These are phyloP conservation scores for Gossypium trilobum DNA, from an alignment of 441 rosid genomes.

Conservation along the genomic window DNA sequence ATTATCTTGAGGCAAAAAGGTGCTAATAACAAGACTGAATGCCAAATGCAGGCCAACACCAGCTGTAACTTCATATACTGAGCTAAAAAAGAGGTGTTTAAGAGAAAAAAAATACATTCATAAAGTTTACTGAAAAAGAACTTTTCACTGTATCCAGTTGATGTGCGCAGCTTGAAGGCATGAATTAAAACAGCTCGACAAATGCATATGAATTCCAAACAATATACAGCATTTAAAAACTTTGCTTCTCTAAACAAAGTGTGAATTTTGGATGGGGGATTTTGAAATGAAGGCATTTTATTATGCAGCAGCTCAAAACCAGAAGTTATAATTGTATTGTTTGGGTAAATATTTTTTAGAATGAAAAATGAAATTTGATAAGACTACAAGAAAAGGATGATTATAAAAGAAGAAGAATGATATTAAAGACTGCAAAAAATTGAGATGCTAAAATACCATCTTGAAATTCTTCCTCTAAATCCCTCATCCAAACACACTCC, in stretches of 20 bases:
- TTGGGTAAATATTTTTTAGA: neutral
- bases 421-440: neutral
- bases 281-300: constrained; percentile 1
- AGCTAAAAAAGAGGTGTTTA: neutral
- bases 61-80: neutral
- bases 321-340: neutral
- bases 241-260: neutral
- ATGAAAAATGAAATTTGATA: neutral
- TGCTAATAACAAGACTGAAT: neutral
- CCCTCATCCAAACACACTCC: neutral
- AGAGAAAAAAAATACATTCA: neutral
- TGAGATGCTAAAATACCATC: neutral
- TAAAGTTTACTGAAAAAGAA: neutral
- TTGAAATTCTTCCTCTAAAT: neutral
- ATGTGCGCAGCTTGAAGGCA: neutral
- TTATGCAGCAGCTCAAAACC: neutral
- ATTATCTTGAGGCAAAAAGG: constrained; percentile 17
- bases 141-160: neutral
- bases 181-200: neutral
- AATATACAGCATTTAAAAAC: neutral
- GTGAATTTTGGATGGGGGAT: neutral
- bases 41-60: neutral
- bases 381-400: neutral
- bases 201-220: neutral
- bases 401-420: neutral